These are phyloP conservation scores for Ascoidea tarda DNA, from an alignment of 805 yeast genomes.

Conservation along the genomic window DNA sequence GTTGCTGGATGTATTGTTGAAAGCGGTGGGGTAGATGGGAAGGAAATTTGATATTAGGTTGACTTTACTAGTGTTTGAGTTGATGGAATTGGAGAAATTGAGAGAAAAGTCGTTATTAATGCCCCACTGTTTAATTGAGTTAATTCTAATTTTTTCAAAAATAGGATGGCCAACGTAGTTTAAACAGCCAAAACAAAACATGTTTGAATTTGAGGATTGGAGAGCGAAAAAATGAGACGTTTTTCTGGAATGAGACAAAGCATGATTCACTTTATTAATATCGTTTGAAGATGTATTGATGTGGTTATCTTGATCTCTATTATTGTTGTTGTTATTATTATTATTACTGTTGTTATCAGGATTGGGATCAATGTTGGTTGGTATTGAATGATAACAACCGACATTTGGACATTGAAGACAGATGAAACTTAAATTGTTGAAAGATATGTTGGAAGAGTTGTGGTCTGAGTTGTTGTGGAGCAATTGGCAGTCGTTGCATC, in stretches of 20 bases:
- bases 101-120: too few relatives aligned
- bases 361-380: too few relatives aligned
- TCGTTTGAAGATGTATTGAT: too few relatives aligned
- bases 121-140: slow-evolving; percentile 12
- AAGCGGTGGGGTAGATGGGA: slow-evolving; percentile 15
- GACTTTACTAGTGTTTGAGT: neutral
- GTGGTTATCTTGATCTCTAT: too few relatives aligned
- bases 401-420: slow-evolving; percentile 70
- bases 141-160: slow-evolving; percentile 36
- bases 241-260: slow-evolving; percentile 28
- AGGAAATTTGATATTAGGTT: slow-evolving; percentile 9
- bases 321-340: too few relatives aligned
- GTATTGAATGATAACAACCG: slow-evolving; percentile 36
- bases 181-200: slow-evolving; percentile 71
- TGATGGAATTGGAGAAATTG: too few relatives aligned
- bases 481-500: neutral
- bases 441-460: slow-evolving; percentile 12
- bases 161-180: slow-evolving; percentile 52
- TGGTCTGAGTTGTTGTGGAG: neutral
- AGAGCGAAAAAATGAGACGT: slow-evolving; percentile 48
- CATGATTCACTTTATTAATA: slow-evolving; percentile 24
- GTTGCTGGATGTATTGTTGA: slow-evolving; percentile 12
- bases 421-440: slow-evolving; percentile 26
- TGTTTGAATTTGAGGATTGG: slow-evolving; percentile 49
- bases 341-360: too few relatives aligned